These are phyloP conservation scores for Podaxis rugospora DNA, from an alignment of 768 basidiomycete genomes.

Conservation along the genomic window DNA sequence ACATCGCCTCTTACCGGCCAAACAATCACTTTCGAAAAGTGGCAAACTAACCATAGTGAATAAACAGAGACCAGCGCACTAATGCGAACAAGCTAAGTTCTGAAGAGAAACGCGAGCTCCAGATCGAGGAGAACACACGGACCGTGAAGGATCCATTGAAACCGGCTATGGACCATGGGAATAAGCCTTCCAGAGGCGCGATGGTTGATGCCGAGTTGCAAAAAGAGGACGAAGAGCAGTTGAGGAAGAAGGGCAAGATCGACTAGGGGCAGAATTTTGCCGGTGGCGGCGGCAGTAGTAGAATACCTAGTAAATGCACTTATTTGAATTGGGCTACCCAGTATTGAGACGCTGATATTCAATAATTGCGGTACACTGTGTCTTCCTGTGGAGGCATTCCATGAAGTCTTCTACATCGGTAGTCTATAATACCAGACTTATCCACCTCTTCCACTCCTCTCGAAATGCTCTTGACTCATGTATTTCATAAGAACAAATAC, in stretches of 20 bases:
- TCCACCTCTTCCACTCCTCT: too few species aligned
- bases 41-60: neutral
- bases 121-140: constrained; percentile 29
- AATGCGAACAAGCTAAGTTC: constrained; percentile 33
- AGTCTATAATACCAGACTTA: too few species aligned
- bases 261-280: neutral
- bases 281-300: neutral
- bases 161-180: constrained; percentile 48
- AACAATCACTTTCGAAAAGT: too few species aligned
- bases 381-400: too few species aligned
- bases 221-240: constrained; percentile 43
- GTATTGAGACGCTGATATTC: too few species aligned
- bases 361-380: too few species aligned
- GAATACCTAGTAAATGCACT: neutral
- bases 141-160: constrained; percentile 41
- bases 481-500: too few species aligned
- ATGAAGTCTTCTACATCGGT: too few species aligned
- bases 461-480: too few species aligned
- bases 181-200: constrained; percentile 55
- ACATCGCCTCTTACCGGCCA: neutral
- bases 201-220: constrained; percentile 54
- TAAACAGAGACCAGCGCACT: constrained; percentile 37
- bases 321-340: neutral
- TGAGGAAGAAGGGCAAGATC: constrained; percentile 35
- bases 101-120: constrained; percentile 23